phyloP scores from a whole-genome alignment of 2,329 filamentous ascomycete species.

The Talaromyces sp. region DNA sequence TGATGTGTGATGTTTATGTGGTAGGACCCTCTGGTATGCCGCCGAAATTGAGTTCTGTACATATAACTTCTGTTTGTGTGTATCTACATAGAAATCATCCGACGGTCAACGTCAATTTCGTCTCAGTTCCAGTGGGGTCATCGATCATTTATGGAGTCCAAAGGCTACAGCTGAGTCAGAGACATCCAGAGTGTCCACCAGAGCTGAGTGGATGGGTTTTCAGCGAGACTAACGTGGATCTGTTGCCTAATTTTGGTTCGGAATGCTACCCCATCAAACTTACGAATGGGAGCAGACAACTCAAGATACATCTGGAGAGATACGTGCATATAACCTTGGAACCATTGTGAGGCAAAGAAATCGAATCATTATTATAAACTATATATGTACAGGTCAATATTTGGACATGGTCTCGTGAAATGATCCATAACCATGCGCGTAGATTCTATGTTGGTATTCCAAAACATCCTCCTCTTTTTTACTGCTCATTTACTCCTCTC shows the following conservation, averaged over 20 bases:
- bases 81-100: not conserved
- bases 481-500: not conserved
- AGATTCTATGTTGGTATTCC: not conserved
- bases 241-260: too few species aligned
- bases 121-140: too few species aligned
- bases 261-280: too few species aligned
- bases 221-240: too few species aligned
- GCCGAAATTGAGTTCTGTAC: not conserved
- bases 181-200: not conserved
- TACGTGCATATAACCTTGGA: too few species aligned
- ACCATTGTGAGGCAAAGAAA: too few species aligned
- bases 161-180: too few species aligned
- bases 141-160: too few species aligned
- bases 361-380: slow-evolving; percentile 1
- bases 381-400: slow-evolving; percentile 5
- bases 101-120: not conserved
- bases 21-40: too few species aligned
- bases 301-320: too few species aligned
- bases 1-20: too few species aligned
- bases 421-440: not conserved
- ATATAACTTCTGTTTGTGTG: not conserved
- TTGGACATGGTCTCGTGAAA: not conserved
- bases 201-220: not conserved
- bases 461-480: not conserved
- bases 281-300: too few species aligned